Conservation (phyloP, 2,329 filamentous ascomycete genomes). For the Tolypocladium capitatum region DNA sequence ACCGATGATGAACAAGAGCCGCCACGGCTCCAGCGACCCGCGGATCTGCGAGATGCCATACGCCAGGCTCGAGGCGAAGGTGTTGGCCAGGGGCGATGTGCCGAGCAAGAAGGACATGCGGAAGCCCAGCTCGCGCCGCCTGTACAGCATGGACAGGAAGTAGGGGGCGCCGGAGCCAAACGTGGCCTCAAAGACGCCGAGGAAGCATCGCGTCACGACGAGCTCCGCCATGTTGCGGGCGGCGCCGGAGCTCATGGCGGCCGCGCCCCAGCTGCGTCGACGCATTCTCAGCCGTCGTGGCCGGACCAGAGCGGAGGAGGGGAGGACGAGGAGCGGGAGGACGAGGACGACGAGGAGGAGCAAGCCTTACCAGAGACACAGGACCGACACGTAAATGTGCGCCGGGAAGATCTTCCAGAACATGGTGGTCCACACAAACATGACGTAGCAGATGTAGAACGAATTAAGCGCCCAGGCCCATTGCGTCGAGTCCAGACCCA, state of each 20-base stretch:
- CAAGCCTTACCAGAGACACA: conserved; percentile 8
- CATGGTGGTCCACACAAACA: conserved; percentile 11
- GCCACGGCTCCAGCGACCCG: conserved; percentile 13
- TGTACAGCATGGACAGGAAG: conserved; percentile 20
- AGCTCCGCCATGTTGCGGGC: conserved; percentile 8
- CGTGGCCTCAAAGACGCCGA: conserved; percentile 16
- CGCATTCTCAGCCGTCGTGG: no score
- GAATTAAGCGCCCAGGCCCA: conserved; percentile 13
- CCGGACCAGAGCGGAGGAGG: conserved; percentile 10
- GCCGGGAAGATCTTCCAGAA: conserved; percentile 13
- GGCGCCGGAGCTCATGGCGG: conserved; percentile 9
- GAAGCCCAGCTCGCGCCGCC: conserved; percentile 16
- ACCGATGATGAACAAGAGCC: conserved; percentile 17
- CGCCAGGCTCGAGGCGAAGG: conserved; percentile 19
- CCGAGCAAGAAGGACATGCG: conserved; percentile 14
- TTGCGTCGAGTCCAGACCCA: conserved; percentile 7
- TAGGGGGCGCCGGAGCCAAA: conserved; percentile 15
- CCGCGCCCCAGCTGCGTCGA: conserved; percentile 4
- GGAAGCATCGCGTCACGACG: conserved; percentile 10
- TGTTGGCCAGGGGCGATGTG: conserved; percentile 17
- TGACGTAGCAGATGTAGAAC: conserved; percentile 13
- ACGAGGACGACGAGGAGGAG: no score
- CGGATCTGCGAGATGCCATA: conserved; percentile 18
- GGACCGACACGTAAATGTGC: conserved; percentile 8
- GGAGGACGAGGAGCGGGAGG: no score